Evolutionary conservation across 1,284 basidiomycete genomes (phyloP).

Genomic region (Exobasidium cylindrosporum): DNA sequence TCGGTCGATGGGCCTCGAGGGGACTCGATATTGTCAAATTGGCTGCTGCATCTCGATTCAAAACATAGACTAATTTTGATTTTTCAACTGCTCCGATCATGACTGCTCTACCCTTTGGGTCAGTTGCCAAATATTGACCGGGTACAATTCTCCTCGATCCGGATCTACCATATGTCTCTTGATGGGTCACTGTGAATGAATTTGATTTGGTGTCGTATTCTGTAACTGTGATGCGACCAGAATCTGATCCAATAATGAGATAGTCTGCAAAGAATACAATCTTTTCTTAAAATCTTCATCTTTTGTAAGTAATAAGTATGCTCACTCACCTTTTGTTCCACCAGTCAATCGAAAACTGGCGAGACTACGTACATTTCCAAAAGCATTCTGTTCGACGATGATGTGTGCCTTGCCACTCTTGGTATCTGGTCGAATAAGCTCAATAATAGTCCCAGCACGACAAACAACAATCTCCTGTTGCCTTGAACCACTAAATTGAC

Average conservation of each 20-base stretch:
- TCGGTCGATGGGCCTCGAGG: conserved; percentile 48
- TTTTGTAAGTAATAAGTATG: background rate
- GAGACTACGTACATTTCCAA: conserved; percentile 49
- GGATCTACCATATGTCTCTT: conserved; percentile 52
- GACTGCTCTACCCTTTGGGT: conserved; percentile 52
- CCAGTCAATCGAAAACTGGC: conserved; percentile 48
- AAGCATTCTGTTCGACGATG: conserved; percentile 40
- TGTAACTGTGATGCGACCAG: conserved; percentile 50
- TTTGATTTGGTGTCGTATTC: conserved; percentile 45
- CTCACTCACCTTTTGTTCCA: conserved; percentile 23
- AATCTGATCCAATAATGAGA: conserved; percentile 51
- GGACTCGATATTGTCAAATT: conserved; percentile 54
- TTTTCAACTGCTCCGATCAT: conserved; percentile 54
- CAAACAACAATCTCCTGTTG: conserved; percentile 52
- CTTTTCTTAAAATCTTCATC: background rate
- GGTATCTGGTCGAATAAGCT: conserved; percentile 47
- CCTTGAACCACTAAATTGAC: conserved; percentile 50
- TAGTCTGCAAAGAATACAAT: conserved; percentile 29
- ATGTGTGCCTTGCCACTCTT: conserved; percentile 36
- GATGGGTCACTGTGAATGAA: conserved; percentile 45
- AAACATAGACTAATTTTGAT: conserved; percentile 52
- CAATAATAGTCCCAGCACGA: conserved; percentile 36
- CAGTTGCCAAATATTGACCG: conserved; percentile 52
- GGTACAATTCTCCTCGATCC: conserved; percentile 51
- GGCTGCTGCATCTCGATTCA: conserved; percentile 52